Evolutionary conservation across 768 basidiomycete genomes (phyloP).

Genomic region (Macrolepiota albuminosa): DNA sequence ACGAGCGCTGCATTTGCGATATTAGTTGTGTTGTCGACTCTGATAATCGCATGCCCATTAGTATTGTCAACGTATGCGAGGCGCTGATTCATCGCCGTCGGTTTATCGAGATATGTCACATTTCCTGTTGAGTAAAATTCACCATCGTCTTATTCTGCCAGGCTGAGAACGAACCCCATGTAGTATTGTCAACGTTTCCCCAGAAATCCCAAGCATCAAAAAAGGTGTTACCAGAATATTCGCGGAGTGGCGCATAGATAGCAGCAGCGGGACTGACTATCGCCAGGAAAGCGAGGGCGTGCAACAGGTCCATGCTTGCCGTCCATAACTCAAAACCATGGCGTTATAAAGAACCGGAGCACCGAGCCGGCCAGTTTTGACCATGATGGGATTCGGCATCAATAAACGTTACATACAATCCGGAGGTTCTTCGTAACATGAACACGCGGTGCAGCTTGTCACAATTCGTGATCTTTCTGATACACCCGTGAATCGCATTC

Average conservation of each 20-base stretch:
- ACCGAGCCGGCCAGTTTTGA: background rate
- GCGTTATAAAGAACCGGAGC: background rate
- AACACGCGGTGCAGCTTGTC: background rate
- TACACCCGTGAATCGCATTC: background rate
- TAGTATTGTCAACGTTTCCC: conserved; percentile 6
- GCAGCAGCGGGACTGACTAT: background rate
- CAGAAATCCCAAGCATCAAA: conserved; percentile 8
- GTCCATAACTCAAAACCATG: background rate
- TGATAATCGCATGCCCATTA: conserved; percentile 58
- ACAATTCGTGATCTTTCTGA: background rate
- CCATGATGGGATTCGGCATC: background rate
- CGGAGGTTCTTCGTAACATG: background rate
- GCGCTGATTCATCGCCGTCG: conserved; percentile 26
- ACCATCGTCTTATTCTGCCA: background rate
- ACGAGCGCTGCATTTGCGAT: conserved; percentile 35
- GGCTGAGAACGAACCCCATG: background rate
- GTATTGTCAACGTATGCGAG: conserved; percentile 57
- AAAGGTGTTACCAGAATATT: conserved; percentile 3
- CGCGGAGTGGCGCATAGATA: background rate
- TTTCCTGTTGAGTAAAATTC: conserved; percentile 18
- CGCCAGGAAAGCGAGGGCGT: background rate
- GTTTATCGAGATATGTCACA: conserved; percentile 46
- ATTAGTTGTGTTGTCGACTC: conserved; percentile 64
- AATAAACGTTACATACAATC: background rate
- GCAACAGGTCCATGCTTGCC: background rate